Evolutionary conservation across 306 rosid species (phyloP), one percentile per base, ranked within the genome.

Genomic region (Lupinus albus): DNA sequence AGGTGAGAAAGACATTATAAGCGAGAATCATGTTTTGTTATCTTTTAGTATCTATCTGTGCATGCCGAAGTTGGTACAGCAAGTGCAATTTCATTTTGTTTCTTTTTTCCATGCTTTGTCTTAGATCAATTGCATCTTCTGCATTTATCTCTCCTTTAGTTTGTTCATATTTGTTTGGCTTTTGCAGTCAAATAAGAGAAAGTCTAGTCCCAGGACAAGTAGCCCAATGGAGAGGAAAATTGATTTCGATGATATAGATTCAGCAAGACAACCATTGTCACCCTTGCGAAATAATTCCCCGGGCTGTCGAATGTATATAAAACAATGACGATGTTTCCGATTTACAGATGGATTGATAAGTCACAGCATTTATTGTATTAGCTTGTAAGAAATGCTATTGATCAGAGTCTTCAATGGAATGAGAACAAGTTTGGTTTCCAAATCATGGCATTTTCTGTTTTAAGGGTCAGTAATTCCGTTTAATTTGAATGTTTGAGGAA

Each of bases 151-250:
- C 16, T 61, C 55, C 30, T 6, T 17, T n/a, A 36, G 12, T n/a
- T 0, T 38, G 33, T 12, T 5, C 20, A n/a, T 45, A 8, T 36
- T 28, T 8, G 2, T 56, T 67, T 66, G 54, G 28, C 35, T 68
- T 68, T 39, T 72, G 85, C 89, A 92, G 97, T 86, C 91, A 69
- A 87, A 89, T 80, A 92, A 92, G 83, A 78, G 92, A 79, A 92
- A 89, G 67, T 84, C 90, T 2, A 83, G 89, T 76, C 68, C 73
- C 11, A 86, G 66, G 80, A 65, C 63, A 58, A 62, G 73, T 52
- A 80, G 85, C 82, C 85, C 87, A 0, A 52, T 89, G 70, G 84
- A 61, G 77, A 84, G 71, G 80, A 87, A 81, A 85, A 72, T 81
- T 36, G 89, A 82, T 55, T 82, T 87, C 56, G 70, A 66, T 45